Evolutionary conservation across 2,329 filamentous ascomycete species (phyloP).

Genomic region (Hypoxylon sp.): DNA sequence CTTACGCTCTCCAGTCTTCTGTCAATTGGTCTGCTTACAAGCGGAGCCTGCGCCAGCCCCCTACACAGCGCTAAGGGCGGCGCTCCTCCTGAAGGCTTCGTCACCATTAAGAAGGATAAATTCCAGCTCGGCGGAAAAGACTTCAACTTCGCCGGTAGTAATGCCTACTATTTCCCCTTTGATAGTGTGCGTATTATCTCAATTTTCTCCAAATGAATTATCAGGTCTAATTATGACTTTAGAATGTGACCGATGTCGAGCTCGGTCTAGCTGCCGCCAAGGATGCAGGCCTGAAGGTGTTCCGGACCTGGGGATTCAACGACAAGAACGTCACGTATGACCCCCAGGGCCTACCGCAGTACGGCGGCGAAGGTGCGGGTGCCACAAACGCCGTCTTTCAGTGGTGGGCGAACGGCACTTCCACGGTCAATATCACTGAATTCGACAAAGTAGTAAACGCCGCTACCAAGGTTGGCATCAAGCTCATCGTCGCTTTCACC

Average conservation of each 20-base stretch:
- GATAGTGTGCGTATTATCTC: slow-evolving; percentile 59
- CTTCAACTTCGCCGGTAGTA: slow-evolving; percentile 71
- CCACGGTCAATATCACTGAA: slow-evolving; percentile 60
- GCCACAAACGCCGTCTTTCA: slow-evolving; percentile 64
- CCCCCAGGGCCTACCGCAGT: slow-evolving; percentile 64
- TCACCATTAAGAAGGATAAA: slow-evolving; percentile 64
- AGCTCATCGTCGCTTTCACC: slow-evolving; percentile 68
- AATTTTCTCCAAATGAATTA: background rate
- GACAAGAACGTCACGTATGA: slow-evolving; percentile 67
- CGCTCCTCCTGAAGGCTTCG: slow-evolving; percentile 58
- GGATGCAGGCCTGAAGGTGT: slow-evolving; percentile 59
- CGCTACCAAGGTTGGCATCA: slow-evolving; percentile 65
- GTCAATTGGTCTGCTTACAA: slow-evolving; percentile 30
- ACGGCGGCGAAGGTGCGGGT: slow-evolving; percentile 65
- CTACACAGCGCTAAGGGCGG: slow-evolving; percentile 20
- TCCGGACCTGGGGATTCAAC: slow-evolving; percentile 72
- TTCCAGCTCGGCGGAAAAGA: slow-evolving; percentile 69
- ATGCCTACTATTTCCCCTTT: slow-evolving; percentile 71
- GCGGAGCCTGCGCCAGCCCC: slow-evolving; percentile 34
- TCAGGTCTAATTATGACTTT: slow-evolving; percentile 1
- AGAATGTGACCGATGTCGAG: slow-evolving; percentile 59
- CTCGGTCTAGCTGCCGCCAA: slow-evolving; percentile 46
- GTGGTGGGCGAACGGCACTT: slow-evolving; percentile 61
- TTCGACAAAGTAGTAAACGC: slow-evolving; percentile 68
- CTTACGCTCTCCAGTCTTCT: slow-evolving; percentile 27